These are phyloP conservation scores for Chlamydomonas reinhardtii DNA, from an alignment of 163 green algal genomes.

Conservation along the genomic window DNA sequence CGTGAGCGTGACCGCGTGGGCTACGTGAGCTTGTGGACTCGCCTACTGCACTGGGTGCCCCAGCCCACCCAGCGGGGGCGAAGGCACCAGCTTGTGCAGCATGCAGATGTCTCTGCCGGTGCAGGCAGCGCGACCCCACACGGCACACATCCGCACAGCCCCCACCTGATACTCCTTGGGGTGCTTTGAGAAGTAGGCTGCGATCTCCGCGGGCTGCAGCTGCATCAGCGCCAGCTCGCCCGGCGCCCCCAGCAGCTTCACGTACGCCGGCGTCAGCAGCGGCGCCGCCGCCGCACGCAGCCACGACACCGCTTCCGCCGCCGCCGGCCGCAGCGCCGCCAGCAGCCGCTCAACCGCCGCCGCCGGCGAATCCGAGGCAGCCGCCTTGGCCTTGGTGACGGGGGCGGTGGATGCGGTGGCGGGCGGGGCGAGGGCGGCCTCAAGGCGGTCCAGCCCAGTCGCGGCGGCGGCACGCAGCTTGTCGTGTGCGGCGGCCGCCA, in stretches of 20 bases:
- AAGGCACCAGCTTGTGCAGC: too few species aligned
- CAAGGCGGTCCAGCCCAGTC: background rate
- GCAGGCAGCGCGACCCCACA: too few species aligned
- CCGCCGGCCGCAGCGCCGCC: background rate
- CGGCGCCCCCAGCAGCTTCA: conserved; percentile 30
- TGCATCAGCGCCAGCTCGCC: conserved; percentile 63
- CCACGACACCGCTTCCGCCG: background rate
- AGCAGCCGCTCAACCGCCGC: conserved; percentile 5
- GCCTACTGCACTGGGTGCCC: too few species aligned
- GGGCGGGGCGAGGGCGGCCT: too few species aligned
- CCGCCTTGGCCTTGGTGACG: too few species aligned
- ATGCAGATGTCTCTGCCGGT: too few species aligned
- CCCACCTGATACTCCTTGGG: conserved; percentile 51
- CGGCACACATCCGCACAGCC: background rate
- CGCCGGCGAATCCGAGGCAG: too few species aligned
- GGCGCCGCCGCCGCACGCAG: background rate
- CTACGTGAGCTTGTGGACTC: too few species aligned
- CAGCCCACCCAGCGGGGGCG: too few species aligned
- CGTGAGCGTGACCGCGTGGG: too few species aligned
- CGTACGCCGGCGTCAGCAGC: background rate
- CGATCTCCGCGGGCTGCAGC: conserved; percentile 44
- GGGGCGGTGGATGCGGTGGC: too few species aligned
- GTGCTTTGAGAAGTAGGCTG: conserved; percentile 64
- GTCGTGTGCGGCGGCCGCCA: conserved; percentile 50
- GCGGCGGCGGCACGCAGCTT: conserved; percentile 10